phyloP scores from a whole-genome alignment of 2,329 filamentous ascomycete genomes.

The Nemania diffusa region DNA sequence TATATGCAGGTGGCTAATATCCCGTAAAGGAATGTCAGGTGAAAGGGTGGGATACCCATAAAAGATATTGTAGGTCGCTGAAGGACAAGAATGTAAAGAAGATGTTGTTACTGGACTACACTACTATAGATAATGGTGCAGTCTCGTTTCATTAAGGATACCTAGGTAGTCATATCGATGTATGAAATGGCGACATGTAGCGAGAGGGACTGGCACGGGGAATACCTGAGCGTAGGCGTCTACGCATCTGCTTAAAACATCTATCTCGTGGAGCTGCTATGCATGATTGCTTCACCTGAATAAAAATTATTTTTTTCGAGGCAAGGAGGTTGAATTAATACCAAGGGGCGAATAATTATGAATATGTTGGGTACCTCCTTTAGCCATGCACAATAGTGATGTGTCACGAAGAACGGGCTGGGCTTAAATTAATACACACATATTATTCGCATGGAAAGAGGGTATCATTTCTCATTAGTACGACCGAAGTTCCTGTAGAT shows the following conservation, averaged over 20 bases:
- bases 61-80: conserved; percentile 41
- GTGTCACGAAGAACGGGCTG: neutral
- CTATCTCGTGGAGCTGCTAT: neutral
- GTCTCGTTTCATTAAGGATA: conserved; percentile 2
- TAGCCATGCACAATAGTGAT: neutral
- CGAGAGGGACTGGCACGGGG: neutral
- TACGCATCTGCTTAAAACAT: too few species aligned
- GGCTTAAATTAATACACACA: neutral
- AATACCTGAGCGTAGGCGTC: too few species aligned
- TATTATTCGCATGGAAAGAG: conserved; percentile 3
- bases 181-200: neutral
- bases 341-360: neutral
- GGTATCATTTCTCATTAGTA: conserved; percentile 13
- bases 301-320: neutral
- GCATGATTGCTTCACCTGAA: neutral
- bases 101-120: conserved; percentile 38
- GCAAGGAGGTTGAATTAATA: neutral
- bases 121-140: neutral
- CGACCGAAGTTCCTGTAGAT: neutral
- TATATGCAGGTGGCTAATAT: neutral
- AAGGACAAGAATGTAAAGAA: conserved; percentile 33
- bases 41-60: conserved; percentile 33
- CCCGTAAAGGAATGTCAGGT: conserved; percentile 36
- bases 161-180: neutral
- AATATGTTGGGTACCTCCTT: neutral